These are phyloP conservation scores for Piper betle DNA, from an alignment of 164 flowering plant species.

Conservation along the genomic window DNA sequence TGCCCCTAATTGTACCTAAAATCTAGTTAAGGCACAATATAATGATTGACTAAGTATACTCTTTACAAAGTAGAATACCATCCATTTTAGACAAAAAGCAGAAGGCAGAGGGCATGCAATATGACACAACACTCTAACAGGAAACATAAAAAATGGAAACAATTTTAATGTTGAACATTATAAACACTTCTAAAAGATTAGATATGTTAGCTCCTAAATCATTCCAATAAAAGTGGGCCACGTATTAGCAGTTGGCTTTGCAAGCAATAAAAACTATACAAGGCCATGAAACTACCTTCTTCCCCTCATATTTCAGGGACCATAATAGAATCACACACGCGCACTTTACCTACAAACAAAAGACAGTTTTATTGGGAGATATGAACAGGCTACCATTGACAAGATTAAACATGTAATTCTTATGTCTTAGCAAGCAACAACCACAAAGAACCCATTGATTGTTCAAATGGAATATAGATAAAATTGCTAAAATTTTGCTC, in stretches of 20 bases:
- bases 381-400: conserved; percentile 53
- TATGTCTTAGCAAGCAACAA: neutral
- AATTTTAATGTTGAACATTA: too few species aligned
- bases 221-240: conserved; percentile 3
- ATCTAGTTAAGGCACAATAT: too few species aligned
- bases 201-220: neutral
- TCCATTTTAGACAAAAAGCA: too few species aligned
- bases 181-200: too few species aligned
- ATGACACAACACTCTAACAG: too few species aligned
- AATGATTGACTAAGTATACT: too few species aligned
- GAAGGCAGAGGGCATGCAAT: too few species aligned
- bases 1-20: too few species aligned
- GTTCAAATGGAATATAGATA: too few species aligned
- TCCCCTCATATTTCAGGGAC: conserved; percentile 90
- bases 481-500: too few species aligned
- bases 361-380: conserved; percentile 81
- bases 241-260: conserved; percentile 13
- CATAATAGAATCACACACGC: conserved; percentile 72
- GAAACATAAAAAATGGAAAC: too few species aligned
- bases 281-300: conserved; percentile 87
- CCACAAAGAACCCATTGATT: neutral
- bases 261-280: conserved; percentile 21
- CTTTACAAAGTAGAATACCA: too few species aligned
- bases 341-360: conserved; percentile 98
- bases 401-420: conserved; percentile 37